These are phyloP conservation scores for Hepatocystis sp. DNA, from an alignment of 169 alveolate species.

Conservation along the genomic window DNA sequence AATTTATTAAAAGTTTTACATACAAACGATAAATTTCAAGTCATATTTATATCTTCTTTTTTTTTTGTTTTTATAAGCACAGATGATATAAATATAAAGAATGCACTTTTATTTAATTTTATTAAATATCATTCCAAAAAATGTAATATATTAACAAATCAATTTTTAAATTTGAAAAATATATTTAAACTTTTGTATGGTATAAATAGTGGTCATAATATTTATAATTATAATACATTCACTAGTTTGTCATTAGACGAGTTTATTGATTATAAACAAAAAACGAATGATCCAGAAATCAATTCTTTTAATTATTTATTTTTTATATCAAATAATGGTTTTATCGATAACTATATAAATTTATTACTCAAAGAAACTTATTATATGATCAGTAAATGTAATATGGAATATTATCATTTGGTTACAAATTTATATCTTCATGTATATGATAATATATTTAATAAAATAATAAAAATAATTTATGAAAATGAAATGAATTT, in stretches of 20 bases:
- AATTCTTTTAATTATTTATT: conserved; percentile 9
- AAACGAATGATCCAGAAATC: background rate
- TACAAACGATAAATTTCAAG: conserved; percentile 33
- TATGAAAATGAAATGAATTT: conserved; percentile 75
- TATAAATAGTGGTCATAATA: conserved; percentile 7
- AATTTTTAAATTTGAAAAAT: conserved; percentile 5
- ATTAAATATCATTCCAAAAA: conserved; percentile 53
- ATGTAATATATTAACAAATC: conserved; percentile 17
- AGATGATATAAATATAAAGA: conserved; percentile 19
- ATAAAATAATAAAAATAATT: conserved; percentile 37
- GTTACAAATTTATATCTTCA: conserved; percentile 27
- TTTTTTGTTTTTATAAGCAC: conserved; percentile 57
- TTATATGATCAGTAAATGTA: conserved; percentile 38
- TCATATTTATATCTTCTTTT: conserved; percentile 35
- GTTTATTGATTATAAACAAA: background rate
- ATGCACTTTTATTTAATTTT: conserved; percentile 36
- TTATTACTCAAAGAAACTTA: conserved; percentile 50
- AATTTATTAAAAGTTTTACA: conserved; percentile 29
- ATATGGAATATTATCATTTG: conserved; percentile 13
- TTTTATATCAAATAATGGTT: conserved; percentile 15
- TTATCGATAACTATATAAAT: conserved; percentile 40
- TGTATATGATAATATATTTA: conserved; percentile 57
- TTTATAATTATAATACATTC: conserved; percentile 45
- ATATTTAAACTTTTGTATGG: conserved; percentile 32
- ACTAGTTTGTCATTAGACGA: background rate